Conservation (phyloP, 129 eudicot species). For the Artemisia annua region DNA sequence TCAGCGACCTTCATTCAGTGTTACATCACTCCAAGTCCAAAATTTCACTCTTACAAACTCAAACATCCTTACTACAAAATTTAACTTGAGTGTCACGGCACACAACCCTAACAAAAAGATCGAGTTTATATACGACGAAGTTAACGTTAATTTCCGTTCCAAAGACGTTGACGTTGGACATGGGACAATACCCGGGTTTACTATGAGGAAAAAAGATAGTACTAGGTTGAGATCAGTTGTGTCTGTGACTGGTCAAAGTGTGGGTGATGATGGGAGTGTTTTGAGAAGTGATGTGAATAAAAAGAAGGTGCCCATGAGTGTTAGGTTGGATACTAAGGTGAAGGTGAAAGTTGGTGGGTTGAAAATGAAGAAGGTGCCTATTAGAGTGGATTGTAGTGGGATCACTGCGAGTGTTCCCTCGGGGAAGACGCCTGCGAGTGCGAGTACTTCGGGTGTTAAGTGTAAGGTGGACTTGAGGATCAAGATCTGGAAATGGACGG, state of each 20-base stretch:
- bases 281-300: constrained; percentile 44
- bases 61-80: constrained; percentile 39
- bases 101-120: constrained; percentile 70
- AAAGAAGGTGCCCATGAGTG: constrained; percentile 42
- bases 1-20: constrained; percentile 64
- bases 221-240: constrained; percentile 43
- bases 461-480: constrained; percentile 69
- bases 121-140: constrained; percentile 51
- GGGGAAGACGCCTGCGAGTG: constrained; percentile 49
- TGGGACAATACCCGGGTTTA: constrained; percentile 53
- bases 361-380: constrained; percentile 54
- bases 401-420: constrained; percentile 37
- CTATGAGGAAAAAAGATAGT: constrained; percentile 45
- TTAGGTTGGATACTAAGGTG: constrained; percentile 61
- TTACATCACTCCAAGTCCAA: constrained; percentile 58
- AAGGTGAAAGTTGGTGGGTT: constrained; percentile 55
- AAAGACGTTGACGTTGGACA: constrained; percentile 45
- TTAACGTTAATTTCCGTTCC: constrained; percentile 35
- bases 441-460: constrained; percentile 44
- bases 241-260: constrained; percentile 24
- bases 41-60: constrained; percentile 62
- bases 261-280: constrained; percentile 28
- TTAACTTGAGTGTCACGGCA: constrained; percentile 56
- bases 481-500: constrained; percentile 70
- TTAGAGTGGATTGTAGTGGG: constrained; percentile 62